Base-by-base conservation (phyloP, 164 flowering plant genomes). In the Kingdonia uniflora region DNA sequence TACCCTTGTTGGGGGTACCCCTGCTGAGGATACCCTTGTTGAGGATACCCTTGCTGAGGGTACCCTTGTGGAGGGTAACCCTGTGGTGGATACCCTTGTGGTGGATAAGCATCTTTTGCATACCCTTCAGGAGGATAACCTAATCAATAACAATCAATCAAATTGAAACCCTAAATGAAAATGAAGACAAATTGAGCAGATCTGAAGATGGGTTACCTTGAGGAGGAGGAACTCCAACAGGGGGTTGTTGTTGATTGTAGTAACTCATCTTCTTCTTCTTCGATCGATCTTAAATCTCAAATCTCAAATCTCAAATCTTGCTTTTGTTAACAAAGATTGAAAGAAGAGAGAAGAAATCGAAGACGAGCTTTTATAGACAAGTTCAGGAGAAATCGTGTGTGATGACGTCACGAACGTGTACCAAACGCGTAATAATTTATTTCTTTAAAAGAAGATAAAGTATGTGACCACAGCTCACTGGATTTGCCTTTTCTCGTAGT, bases 221-320 rank as follows among this genome's bases (percentile, higher is more conserved):
- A 19, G 86, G 87, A 56, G 96, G 94, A 49, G 96, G 95, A 24
- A 71, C 94, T 11, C 96, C 96, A 25, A 85, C 87, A 5, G 96
- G 94, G 15, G 94, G 90, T 54, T 80, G 88, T 11, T 78, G 76
- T 56, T 82, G 87, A 54, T 74, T 77, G 80, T 87, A 84, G 46
- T 82, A 82, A 69, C 88, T 82, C 96, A 87, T 87, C 42, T 53
- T 37, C 44, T 22, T 14, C 5, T 1, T 6, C 10, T 56, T 47
- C 19, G 35, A 3, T 29, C n/a, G n/a, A n/a, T n/a, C n/a, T n/a
- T n/a, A n/a, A n/a, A n/a, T n/a, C n/a, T n/a, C n/a, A n/a, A n/a
- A n/a, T n/a, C n/a, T n/a, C n/a, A n/a, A n/a, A n/a, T n/a, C n/a
- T n/a, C n/a, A n/a, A n/a, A n/a, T 29, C 35, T 29, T 29, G 35